Evolutionary conservation across 1,284 basidiomycete genomes (phyloP), one percentile per base, ranked within the genome.

Genomic region (Phaffia rhodozyma): DNA sequence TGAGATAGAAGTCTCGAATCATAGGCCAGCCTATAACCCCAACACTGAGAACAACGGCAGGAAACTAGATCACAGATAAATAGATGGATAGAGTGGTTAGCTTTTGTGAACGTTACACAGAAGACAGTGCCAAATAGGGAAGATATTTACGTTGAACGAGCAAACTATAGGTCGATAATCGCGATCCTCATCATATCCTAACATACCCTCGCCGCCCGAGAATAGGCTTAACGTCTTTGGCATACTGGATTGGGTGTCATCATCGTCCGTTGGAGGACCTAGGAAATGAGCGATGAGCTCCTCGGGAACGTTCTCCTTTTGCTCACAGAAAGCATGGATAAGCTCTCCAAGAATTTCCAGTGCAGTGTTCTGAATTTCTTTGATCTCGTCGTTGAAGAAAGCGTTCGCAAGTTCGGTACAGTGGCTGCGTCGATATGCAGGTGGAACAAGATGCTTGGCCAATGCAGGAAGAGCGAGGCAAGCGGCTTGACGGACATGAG

Each of bases 331-430:
- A 5, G 89, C 84, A 73, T 89, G 85, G 67, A 97, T 84, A 29
- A 93, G 83, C 74, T 97, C 93, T 6, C 93, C 94, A 7, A 97
- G 82, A 47, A 90, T 83, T 72, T 97, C 92, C 47, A 97, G 81
- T 1, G 89, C 84, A 1, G 89, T 89, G 25, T 83, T 83, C 30
- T 90, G 85, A 25, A 97, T 91, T 23, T 83, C 79, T 5, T 83
- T 76, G 27, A 82, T 81, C 43, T 83, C 80, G 71, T 93, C 89
- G 27, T 74, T 74, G n/a, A 84, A 80, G 27, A 96, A 82, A 0
- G 80, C 78, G 3, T 81, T 65, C 54, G 89, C 76, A 1, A 84
- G 83, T 51, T 82, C 79, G 61, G 88, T 73, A 1, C 87, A 86
- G 18, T 89, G 79, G 5, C 77, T 71, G 32, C 82, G 81, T 21